Evolutionary conservation across 2,329 filamentous ascomycete species (phyloP), one percentile per base, ranked within the genome.

Genomic region (Fusarium coicis): DNA sequence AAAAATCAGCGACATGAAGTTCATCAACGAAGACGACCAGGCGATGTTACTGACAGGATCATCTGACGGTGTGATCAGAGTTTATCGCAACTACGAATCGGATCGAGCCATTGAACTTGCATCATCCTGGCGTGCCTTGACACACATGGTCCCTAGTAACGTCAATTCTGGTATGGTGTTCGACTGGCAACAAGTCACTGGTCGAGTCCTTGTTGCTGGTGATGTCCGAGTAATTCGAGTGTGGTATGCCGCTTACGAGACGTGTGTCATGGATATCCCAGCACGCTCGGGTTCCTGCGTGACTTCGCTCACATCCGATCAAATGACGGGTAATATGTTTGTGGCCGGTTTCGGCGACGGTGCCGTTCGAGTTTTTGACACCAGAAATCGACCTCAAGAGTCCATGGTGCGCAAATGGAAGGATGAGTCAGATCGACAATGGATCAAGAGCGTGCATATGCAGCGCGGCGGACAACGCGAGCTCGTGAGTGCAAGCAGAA

Each of bases 121-220:
- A 7, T 95, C 96, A 2, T 90, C 94, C 23, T 98, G 97, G 90
- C 91, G 96, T 52, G 96, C 96, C 9, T 84, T 99, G 66, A 97
- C 94, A 18, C 94, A 99, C 82, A 93, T 98, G 80, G 93, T 98
- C 10, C 94, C 95, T 8, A 97, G 94, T 81, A 97, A 96, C 78
- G 93, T 95, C 78, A 97, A 97, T 81, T 95, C 95, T 3, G 96
- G 96, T 28, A 92, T 99, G 83, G 96, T 98, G 32, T 97, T 98
- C 80, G 96, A 99, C 81, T 99, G 96, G 96, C 96, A 98, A 81
- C 96, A 99, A 83, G 95, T 97, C n/a, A 94, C 94, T 75, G 96
- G 96, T 12, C 93, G 94, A 68, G 92, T 97, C 12, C 88, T 99
- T n/a, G 96, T 98, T 37, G 96, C 96, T 16, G 96, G 96, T 49